Percentiles rank a stretch among this genome's conserved stretches.
These are phyloP conservation scores for Daldinia caldariorum DNA, from an alignment of 495 filamentous ascomycete species.

Conservation along the genomic window DNA sequence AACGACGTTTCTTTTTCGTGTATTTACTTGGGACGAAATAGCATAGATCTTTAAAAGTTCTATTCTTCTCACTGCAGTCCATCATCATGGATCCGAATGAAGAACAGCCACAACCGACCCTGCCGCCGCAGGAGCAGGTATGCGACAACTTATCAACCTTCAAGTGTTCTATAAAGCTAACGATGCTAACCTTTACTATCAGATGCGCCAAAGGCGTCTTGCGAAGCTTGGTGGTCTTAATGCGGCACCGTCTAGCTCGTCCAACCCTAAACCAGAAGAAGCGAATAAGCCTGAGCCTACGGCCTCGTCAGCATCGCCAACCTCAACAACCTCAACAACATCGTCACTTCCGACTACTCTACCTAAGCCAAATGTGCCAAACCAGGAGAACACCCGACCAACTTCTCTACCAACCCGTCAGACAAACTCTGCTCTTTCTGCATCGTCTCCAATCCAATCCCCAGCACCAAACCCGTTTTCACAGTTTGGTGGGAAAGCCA, in stretches of 20 bases:
- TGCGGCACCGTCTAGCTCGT: conserved; percentile 18
- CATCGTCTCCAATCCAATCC: conserved; percentile 13
- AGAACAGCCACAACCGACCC: conserved; percentile 34
- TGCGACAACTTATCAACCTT: not conserved
- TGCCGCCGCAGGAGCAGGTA: conserved; percentile 48
- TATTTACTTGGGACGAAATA: not conserved
- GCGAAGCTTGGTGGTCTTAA: conserved; percentile 64
- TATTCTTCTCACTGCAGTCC: not conserved
- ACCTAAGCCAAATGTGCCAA: conserved; percentile 12
- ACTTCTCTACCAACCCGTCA: conserved; percentile 22
- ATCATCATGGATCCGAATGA: conserved; percentile 45
- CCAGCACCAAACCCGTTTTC: conserved; percentile 51
- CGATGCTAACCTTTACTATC: conserved; percentile 5
- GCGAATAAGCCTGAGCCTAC: conserved; percentile 33
- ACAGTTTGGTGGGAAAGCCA: conserved; percentile 51
- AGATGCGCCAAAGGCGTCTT: conserved; percentile 77
- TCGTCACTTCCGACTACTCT: conserved; percentile 25
- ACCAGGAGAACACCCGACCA: conserved; percentile 17
- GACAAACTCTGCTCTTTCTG: conserved; percentile 7
- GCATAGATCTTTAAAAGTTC: not conserved
- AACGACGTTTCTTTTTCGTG: conserved; percentile 1
- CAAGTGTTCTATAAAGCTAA: not conserved
- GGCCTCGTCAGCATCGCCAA: conserved; percentile 14
- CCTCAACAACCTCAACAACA: conserved; percentile 2
- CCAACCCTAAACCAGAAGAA: conserved; percentile 32